A percentile compares a stretch with the other conserved stretches of the same genome.
Evolutionary conservation across 2,329 filamentous ascomycete genomes (phyloP).

Genomic region (Didymella keratinophila): DNA sequence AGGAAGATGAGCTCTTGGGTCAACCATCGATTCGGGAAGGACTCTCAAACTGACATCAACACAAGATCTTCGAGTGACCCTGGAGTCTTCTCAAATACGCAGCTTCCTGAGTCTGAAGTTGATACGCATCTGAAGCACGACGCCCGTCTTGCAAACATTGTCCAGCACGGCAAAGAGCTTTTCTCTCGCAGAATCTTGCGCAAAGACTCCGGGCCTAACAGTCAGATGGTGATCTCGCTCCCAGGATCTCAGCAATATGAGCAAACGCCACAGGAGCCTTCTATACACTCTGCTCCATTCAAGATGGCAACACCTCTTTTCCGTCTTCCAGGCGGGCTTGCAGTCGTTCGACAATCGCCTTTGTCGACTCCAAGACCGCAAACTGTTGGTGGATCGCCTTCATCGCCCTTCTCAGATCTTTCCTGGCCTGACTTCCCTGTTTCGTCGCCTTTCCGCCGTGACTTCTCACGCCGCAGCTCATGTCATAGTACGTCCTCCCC

Average conservation of each 20-base stretch:
- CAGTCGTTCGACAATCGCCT: conserved; percentile 29
- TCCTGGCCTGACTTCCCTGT: conserved; percentile 12
- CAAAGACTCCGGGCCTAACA: neutral
- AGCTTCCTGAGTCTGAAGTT: neutral
- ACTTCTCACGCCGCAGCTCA: conserved; percentile 7
- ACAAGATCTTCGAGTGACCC: conserved; percentile 2
- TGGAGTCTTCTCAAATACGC: neutral
- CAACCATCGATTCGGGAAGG: neutral
- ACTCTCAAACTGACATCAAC: neutral
- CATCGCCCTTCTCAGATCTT: neutral
- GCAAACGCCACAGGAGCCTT: neutral
- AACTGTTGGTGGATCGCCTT: neutral
- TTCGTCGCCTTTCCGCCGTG: conserved; percentile 1
- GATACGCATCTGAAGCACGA: neutral
- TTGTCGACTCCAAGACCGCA: neutral
- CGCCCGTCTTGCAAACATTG: neutral
- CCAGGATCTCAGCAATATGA: neutral
- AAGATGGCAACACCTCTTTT: conserved; percentile 27
- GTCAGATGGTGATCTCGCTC: conserved; percentile 4
- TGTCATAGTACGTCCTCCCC: conserved; percentile 1
- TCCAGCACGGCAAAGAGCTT: conserved; percentile 10
- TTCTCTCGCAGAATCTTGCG: conserved; percentile 4
- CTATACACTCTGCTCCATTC: conserved; percentile 8
- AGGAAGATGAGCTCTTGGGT: conserved; percentile 21
- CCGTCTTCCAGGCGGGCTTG: conserved; percentile 36